Base-by-base conservation (phyloP, 1,284 basidiomycete species). In the Ganoderma leucocontextum region DNA sequence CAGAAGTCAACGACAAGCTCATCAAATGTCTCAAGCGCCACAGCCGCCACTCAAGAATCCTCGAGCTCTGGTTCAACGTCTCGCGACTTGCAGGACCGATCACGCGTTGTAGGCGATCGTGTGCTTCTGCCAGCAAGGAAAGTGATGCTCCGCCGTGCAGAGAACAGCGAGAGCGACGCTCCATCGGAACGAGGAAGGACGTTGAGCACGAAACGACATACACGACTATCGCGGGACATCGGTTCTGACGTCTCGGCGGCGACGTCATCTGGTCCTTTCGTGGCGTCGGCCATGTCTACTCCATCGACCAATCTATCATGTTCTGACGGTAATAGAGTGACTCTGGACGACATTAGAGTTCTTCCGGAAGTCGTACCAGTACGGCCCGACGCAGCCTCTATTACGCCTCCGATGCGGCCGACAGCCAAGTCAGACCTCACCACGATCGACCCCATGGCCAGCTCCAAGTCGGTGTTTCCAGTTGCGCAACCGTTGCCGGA, bases 181-280 rank as follows among this genome's bases (percentile, higher is more conserved):
- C 47, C 53, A 22, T 41, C 60, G 19, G 65, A 62, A 55, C 52
- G 65, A 38, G 65, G 65, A 38, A 17, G 65, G 65, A 66, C 60
- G 35, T 38, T 66, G 60, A 62, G 53, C 60, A 41, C 22, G 36
- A 49, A 35, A 17, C n/a, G 60, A 22, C 60, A 47, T 4, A 12
- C 33, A 22, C 25, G 55, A 8, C 39, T 57, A 29, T 47, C 55
- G 35, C 49, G 52, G 5, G 42, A 63, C 25, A 17, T 57, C 25
- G 39, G 35, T 12, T 53, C 62, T 38, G 62, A 63, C 49, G 52
- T 49, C 35, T 52, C 62, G 35, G 19, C 13, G 13, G 49, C 36
- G 22, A 35, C 47, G 36, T 38, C 47, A 12, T 38, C 49, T 9
- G 49, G 52, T 7, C 38, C 41, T 10, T 44, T 58, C 62, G 38